Conservation (phyloP, 495 filamentous ascomycete genomes). For the Penicillium verhagenii region DNA sequence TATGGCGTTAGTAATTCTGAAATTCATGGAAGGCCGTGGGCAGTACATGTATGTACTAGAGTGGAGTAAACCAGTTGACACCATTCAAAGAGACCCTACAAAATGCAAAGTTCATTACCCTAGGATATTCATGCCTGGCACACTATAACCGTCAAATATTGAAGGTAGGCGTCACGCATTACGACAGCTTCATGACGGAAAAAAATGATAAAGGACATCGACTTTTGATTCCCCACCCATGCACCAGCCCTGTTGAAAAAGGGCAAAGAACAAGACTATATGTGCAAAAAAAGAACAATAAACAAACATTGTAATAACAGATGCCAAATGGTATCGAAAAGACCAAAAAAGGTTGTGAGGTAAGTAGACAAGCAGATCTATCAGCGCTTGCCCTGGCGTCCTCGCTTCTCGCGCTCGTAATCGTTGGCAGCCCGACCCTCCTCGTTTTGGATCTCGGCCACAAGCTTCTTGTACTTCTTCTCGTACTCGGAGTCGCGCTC, state of each 20-base stretch:
- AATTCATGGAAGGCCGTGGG: too few species aligned
- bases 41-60: too few species aligned
- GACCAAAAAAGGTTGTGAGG: background rate
- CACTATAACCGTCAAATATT: too few species aligned
- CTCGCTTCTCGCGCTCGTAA: slow-evolving; percentile 82
- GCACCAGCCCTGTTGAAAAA: slow-evolving; percentile 16
- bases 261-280: slow-evolving; percentile 20
- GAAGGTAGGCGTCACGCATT: too few species aligned
- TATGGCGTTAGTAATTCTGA: too few species aligned
- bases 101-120: too few species aligned
- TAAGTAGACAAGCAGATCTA: slow-evolving; percentile 1
- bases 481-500: slow-evolving; percentile 87
- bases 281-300: slow-evolving; percentile 14
- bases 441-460: slow-evolving; percentile 93
- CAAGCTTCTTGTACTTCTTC: slow-evolving; percentile 85
- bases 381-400: slow-evolving; percentile 61
- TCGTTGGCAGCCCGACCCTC: slow-evolving; percentile 82
- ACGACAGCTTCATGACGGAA: background rate
- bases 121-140: background rate
- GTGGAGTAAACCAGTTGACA: too few species aligned
- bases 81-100: too few species aligned
- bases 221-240: slow-evolving; percentile 31
- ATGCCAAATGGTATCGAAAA: slow-evolving; percentile 2
- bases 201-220: background rate
- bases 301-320: slow-evolving; percentile 11